A percentile compares a stretch with the other conserved stretches of the same genome.
Conservation (phyloP, 345 rosid genomes). For the Melastoma malabathricum region DNA sequence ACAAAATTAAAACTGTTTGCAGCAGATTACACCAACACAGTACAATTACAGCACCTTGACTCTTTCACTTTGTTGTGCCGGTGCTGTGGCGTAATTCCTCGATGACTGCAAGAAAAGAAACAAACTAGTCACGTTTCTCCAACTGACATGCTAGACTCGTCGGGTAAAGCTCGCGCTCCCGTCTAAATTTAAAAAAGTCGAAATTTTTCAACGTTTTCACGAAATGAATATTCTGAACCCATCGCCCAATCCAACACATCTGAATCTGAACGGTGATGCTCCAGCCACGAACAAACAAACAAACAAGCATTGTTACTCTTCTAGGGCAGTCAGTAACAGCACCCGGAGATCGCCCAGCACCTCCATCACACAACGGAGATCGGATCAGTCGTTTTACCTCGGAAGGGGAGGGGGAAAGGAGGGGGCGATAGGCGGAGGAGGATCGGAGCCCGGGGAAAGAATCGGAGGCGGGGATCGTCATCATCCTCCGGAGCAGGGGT, state of each 20-base stretch:
- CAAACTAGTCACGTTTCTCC: neutral
- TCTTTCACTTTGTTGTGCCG: constrained; percentile 27
- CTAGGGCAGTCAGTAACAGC: too few relatives aligned
- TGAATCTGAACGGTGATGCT: too few relatives aligned
- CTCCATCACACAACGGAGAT: neutral
- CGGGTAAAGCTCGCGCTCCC: neutral
- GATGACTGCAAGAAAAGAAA: constrained; percentile 27
- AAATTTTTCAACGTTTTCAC: too few relatives aligned
- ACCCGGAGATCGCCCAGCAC: neutral
- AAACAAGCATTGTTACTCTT: too few relatives aligned
- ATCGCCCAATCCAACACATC: too few relatives aligned
- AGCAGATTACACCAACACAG: neutral
- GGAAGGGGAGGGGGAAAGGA: constrained; percentile 20
- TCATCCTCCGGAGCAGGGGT: constrained; percentile 27
- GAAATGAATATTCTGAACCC: too few relatives aligned
- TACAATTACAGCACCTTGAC: constrained; percentile 44
- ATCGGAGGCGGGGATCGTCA: constrained; percentile 25
- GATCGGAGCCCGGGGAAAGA: constrained; percentile 18
- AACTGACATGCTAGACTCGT: neutral
- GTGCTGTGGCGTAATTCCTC: constrained; percentile 40
- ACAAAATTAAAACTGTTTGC: neutral
- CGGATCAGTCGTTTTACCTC: constrained; percentile 23
- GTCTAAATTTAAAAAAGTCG: too few relatives aligned
- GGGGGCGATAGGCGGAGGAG: constrained; percentile 23
- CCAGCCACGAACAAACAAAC: too few relatives aligned